A percentile compares a stretch with the other conserved stretches of the same genome.
Evolutionary conservation across 331 rosid species (phyloP).

Genomic region (Telfairia occidentalis): DNA sequence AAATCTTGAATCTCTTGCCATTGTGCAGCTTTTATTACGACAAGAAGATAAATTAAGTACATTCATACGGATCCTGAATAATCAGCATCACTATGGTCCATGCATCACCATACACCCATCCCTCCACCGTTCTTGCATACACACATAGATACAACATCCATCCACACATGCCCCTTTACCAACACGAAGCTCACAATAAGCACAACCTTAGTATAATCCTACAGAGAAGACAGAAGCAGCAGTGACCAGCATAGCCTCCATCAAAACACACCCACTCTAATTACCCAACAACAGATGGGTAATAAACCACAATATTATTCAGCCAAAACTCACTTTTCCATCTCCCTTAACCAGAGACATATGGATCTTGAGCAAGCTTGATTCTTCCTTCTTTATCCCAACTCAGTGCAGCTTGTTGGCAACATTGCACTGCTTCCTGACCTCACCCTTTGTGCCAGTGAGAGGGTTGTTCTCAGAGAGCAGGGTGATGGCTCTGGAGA

Average conservation of each 20-base stretch:
- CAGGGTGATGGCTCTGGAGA: constrained; percentile 58
- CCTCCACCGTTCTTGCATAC: constrained; percentile 18
- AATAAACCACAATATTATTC: constrained; percentile 12
- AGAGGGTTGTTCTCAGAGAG: constrained; percentile 96
- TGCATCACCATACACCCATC: constrained; percentile 19
- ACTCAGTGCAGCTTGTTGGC: constrained; percentile 56
- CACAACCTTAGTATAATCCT: not conserved
- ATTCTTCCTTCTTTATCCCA: not conserved
- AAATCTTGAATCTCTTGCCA: constrained; percentile 3
- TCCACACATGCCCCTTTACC: constrained; percentile 9
- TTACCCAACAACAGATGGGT: not conserved
- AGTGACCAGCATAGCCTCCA: not conserved
- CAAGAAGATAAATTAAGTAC: constrained; percentile 1
- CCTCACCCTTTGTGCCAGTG: constrained; percentile 84
- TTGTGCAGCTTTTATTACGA: not conserved
- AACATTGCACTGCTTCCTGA: constrained; percentile 76
- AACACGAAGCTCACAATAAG: constrained; percentile 14
- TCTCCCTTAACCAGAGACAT: not conserved
- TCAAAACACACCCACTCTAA: constrained; percentile 13
- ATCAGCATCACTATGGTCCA: constrained; percentile 20
- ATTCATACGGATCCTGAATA: constrained; percentile 12
- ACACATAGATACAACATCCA: constrained; percentile 1
- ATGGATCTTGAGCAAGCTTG: not conserved
- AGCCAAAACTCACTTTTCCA: constrained; percentile 7
- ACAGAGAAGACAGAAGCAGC: constrained; percentile 1